phyloP scores from a whole-genome alignment of 208 protist species.

The Herpetomonas tarakana region DNA sequence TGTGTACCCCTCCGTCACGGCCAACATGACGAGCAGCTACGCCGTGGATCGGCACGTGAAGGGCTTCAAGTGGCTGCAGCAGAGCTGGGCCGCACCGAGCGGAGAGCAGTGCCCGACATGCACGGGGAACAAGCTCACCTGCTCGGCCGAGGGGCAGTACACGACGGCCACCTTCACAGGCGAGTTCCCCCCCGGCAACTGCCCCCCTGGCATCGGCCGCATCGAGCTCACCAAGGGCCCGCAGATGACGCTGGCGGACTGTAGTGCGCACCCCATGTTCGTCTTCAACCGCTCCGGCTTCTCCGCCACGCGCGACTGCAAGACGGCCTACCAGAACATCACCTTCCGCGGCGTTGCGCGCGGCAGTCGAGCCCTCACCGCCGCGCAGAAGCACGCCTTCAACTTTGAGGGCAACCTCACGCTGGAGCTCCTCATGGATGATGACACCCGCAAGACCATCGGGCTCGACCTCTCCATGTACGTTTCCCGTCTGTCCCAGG shows the following conservation, averaged over 20 bases:
- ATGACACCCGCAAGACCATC: constrained; percentile 35
- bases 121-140: constrained; percentile 48
- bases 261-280: constrained; percentile 46
- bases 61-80: constrained; percentile 75
- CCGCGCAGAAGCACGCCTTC: constrained; percentile 36
- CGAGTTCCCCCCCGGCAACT: constrained; percentile 66
- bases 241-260: constrained; percentile 32
- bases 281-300: constrained; percentile 67
- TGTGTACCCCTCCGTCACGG: constrained; percentile 59
- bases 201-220: constrained; percentile 33
- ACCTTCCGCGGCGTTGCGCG: constrained; percentile 71
- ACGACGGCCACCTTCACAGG: constrained; percentile 39
- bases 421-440: constrained; percentile 64
- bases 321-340: constrained; percentile 71
- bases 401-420: constrained; percentile 56
- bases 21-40: constrained; percentile 55
- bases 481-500: constrained; percentile 57
- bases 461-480: constrained; percentile 61
- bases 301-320: constrained; percentile 55
- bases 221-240: constrained; percentile 73
- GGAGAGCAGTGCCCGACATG: constrained; percentile 64
- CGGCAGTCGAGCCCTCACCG: constrained; percentile 50
- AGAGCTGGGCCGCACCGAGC: constrained; percentile 54
- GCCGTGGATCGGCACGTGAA: constrained; percentile 61
- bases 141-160: constrained; percentile 25